These are phyloP conservation scores for Scedosporium minutisporum DNA, from an alignment of 2,329 filamentous ascomycete species.

Conservation along the genomic window DNA sequence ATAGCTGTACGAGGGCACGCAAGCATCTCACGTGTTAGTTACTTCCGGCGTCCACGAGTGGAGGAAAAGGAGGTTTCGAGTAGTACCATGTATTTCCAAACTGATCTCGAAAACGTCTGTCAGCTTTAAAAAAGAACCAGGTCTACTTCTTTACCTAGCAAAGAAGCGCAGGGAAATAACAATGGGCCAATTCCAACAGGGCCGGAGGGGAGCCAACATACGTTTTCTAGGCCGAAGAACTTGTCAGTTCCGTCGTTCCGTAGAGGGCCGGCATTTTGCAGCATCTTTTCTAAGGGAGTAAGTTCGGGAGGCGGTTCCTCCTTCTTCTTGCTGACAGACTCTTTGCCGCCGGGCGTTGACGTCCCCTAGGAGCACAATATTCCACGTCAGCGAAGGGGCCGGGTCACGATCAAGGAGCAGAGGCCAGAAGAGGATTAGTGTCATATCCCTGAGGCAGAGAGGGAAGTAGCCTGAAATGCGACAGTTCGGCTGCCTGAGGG, in stretches of 20 bases:
- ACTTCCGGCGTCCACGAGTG: background rate
- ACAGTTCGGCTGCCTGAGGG: too few relatives aligned
- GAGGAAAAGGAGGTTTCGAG: background rate
- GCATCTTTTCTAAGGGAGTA: conserved; percentile 61
- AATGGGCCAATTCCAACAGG: conserved; percentile 13
- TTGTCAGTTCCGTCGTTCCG: conserved; percentile 88
- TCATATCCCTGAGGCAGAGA: too few relatives aligned
- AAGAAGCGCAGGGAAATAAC: background rate
- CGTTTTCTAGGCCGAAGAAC: conserved; percentile 97
- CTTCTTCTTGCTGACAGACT: conserved; percentile 42
- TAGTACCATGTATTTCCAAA: conserved; percentile 94
- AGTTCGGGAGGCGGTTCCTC: conserved; percentile 48
- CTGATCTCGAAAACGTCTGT: conserved; percentile 33
- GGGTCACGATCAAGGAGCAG: too few relatives aligned
- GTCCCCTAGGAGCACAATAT: background rate
- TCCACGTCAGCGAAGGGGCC: too few relatives aligned
- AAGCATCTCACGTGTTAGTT: background rate
- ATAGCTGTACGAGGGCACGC: conserved; percentile 50
- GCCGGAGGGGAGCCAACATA: conserved; percentile 36
- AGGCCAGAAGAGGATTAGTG: too few relatives aligned
- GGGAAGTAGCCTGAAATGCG: too few relatives aligned
- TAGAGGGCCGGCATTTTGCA: conserved; percentile 71
- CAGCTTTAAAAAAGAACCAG: background rate
- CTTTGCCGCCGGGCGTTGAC: conserved; percentile 22
- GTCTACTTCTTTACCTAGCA: background rate